Conservation (phyloP, 2,329 filamentous ascomycete species). For the Aaosphaeria pasadenensis region DNA sequence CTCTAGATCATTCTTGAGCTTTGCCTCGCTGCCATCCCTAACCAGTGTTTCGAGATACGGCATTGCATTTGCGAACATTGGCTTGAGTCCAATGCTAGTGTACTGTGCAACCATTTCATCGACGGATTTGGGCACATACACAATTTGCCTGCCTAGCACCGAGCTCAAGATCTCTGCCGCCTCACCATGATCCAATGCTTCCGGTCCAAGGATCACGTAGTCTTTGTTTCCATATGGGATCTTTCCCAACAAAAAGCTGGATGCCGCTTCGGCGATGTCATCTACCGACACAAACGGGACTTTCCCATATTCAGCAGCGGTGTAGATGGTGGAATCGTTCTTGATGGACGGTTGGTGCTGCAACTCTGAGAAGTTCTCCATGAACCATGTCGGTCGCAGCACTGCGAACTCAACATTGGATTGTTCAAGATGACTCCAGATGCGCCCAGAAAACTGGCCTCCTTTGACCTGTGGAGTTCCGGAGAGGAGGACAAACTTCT, state of each 20-base stretch:
- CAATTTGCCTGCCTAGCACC: background rate
- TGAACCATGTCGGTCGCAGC: conserved; percentile 50
- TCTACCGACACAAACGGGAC: conserved; percentile 48
- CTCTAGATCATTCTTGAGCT: background rate
- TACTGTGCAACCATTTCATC: conserved; percentile 1
- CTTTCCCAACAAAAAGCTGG: conserved; percentile 38
- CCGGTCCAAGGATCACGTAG: conserved; percentile 31
- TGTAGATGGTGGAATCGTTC: conserved; percentile 42
- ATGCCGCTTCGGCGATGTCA: conserved; percentile 49
- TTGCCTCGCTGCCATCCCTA: background rate
- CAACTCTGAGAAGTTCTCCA: conserved; percentile 47
- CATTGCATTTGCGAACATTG: background rate
- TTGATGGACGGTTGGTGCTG: conserved; percentile 32
- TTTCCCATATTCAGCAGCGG: conserved; percentile 43
- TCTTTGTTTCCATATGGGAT: conserved; percentile 42
- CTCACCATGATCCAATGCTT: conserved; percentile 32
- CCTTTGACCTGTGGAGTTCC: conserved; percentile 37
- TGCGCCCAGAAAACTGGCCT: conserved; percentile 33
- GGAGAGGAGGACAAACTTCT: conserved; percentile 47
- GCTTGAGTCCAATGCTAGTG: background rate
- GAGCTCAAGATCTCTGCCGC: background rate
- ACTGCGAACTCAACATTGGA: conserved; percentile 41
- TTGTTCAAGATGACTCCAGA: conserved; percentile 38
- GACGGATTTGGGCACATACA: background rate
- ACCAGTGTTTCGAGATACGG: background rate